Evolutionary conservation across 441 rosid species (phyloP), one percentile per base, ranked within the genome.

Genomic region (Sinapis alba): DNA sequence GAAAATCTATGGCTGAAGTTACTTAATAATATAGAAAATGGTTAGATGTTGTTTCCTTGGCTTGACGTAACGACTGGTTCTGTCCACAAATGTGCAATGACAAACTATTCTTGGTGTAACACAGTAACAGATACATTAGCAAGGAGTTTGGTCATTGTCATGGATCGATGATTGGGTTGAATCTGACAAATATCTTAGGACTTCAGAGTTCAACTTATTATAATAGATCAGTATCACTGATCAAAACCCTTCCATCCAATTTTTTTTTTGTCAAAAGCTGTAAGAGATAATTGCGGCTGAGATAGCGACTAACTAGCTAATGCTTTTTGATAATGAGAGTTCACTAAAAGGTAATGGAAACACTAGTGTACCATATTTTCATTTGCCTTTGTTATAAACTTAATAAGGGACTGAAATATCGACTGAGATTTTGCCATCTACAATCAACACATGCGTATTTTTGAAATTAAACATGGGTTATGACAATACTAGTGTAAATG

Each of bases 281-380:
- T 63, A 5, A 34, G 50, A 57, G 26, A 20, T 28, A 9, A 74
- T 15, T 74, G 68, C 78, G 68, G 68, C 72, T 58, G 66, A 28
- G 62, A 67, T 47, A 23, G 41, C 51, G 73, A 74, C 73, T 60
- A 0, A 3, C 61, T 45, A 74, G 56, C 78, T 67, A 57, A 13
- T 65, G 36, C 59, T 19, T 67, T 59, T 67, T 59, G 72, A 66
- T 34, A 45, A 15, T 21, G 78, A 59, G 53, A 58, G 27, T 57
- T 57, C 66, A 28, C 5, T 20, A 19, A 26, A 12, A 36, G 1
- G 32, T 12, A 45, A 47, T 12, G 13, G 7, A 36, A 13, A 43
- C 51, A n/a, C 18, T 43, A 1, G 50, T 13, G 50, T 43, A 43
- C 13, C 51, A 43, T 43, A 43, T 43, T 43, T 41, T 43, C 51